These are phyloP conservation scores for Beauveria bassiana DNA, from an alignment of 2,329 filamentous ascomycete species.

Conservation along the genomic window DNA sequence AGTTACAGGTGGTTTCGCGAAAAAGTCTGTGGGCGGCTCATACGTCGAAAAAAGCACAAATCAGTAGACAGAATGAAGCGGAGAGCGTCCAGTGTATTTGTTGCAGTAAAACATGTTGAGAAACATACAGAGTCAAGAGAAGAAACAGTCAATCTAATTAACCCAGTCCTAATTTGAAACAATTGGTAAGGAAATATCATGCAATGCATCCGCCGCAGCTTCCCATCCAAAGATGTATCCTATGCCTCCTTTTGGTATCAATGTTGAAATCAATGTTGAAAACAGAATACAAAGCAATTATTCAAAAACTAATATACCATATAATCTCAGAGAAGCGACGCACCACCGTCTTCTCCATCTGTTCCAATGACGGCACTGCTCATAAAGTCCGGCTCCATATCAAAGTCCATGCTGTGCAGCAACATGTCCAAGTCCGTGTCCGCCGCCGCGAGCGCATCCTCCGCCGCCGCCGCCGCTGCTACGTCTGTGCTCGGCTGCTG, in stretches of 20 bases:
- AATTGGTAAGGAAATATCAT: background rate
- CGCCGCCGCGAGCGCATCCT: background rate
- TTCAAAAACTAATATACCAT: background rate
- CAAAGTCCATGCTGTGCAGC: conserved; percentile 37
- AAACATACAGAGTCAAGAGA: background rate
- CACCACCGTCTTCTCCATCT: background rate
- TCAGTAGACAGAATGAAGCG: background rate
- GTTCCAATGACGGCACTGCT: background rate
- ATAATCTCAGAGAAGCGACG: background rate
- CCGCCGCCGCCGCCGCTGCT: conserved; percentile 15
- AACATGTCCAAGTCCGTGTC: conserved; percentile 30
- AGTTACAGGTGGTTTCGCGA: too few relatives aligned
- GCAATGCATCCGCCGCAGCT: background rate
- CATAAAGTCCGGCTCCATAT: conserved; percentile 24
- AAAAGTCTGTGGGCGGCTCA: too few relatives aligned
- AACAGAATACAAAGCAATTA: background rate
- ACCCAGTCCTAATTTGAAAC: background rate
- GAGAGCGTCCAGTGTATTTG: background rate
- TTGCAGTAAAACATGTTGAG: background rate
- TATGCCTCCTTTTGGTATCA: conserved; percentile 7
- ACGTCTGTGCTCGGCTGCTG: background rate
- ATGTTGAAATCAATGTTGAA: conserved; percentile 7
- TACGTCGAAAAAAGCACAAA: too few relatives aligned
- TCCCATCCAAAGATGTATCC: background rate
- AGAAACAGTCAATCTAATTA: background rate